Evolutionary conservation across 805 yeast genomes (phyloP), one percentile per base, ranked within the genome.

Genomic region (Blastobotrys terrestris): DNA sequence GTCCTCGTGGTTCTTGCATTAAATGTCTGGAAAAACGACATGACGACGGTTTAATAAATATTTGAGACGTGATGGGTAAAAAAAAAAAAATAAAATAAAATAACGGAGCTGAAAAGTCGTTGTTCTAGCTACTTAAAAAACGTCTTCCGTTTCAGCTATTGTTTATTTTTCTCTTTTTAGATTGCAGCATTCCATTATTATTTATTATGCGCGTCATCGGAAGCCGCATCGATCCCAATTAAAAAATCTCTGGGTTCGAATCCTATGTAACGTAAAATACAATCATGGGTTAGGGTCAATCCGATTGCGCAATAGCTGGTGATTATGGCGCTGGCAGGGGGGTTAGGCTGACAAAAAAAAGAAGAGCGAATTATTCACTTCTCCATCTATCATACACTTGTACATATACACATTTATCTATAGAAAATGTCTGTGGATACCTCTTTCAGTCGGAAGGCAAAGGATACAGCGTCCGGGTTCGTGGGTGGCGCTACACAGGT

Each of bases 401-500:
- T n/a, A n/a, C n/a, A n/a, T n/a, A n/a, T n/a, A n/a, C n/a, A n/a
- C n/a, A n/a, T n/a, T n/a, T n/a, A n/a, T n/a, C n/a, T n/a, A n/a
- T n/a, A n/a, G n/a, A n/a, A n/a, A n/a, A 31, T 16, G 31, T 18
- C 18, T 4, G 49, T 53, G 13, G 62, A 59, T 46, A 49, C 66
- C 49, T 71, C 75, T 20, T 48, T 72, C 51, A 42, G 68, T 1
- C 67, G 83, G 22, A 80, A 79, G 61, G 71, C 69, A 39, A 80
- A 80, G 58, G 84, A 80, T 56, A 72, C 75, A 4, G 62, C 77
- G 5, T 79, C 81, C 3, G 81, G 81, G 3, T 77, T 77, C 56
- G 75, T 73, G 7, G 81, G 81, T 16, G 81, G 81, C 7, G 81
- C 77, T 3, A 79, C 75, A 2, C 81, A 77, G 61, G 81, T 77